A percentile compares a stretch with the other conserved stretches of the same genome.
Evolutionary conservation across 1,284 basidiomycete genomes (phyloP).

Genomic region (Wallemia ichthyophaga): DNA sequence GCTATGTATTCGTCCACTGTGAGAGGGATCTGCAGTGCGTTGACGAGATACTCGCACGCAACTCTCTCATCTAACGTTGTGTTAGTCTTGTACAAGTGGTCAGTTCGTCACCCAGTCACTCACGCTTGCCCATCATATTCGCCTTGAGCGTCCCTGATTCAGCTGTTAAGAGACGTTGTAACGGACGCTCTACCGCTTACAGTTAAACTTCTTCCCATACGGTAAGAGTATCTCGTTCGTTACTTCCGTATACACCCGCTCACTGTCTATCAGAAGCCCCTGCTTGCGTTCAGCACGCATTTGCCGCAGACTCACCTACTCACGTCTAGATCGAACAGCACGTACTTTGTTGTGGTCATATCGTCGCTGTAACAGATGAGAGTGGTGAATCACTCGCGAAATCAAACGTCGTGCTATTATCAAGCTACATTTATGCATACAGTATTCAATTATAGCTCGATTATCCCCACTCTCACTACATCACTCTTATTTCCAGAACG

Average conservation of each 20-base stretch:
- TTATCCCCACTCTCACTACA: too few relatives aligned
- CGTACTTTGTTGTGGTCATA: not conserved
- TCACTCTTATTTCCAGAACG: too few relatives aligned
- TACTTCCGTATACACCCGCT: slow-evolving; percentile 37
- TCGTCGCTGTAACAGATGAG: too few relatives aligned
- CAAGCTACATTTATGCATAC: too few relatives aligned
- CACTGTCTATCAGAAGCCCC: slow-evolving; percentile 16
- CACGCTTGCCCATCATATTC: slow-evolving; percentile 50
- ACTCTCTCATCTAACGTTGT: slow-evolving; percentile 26
- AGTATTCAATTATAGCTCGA: too few relatives aligned
- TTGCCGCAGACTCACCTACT: slow-evolving; percentile 8
- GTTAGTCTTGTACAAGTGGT: too few relatives aligned
- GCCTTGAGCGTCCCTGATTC: slow-evolving; percentile 34
- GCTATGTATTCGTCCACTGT: slow-evolving; percentile 27
- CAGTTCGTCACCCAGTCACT: too few relatives aligned
- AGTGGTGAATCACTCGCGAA: too few relatives aligned
- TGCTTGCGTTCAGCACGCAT: slow-evolving; percentile 19
- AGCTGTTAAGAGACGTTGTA: not conserved
- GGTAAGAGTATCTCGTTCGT: slow-evolving; percentile 42
- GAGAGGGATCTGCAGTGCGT: slow-evolving; percentile 38
- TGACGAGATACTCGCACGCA: slow-evolving; percentile 32
- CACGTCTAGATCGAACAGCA: slow-evolving; percentile 45
- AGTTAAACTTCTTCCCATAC: slow-evolving; percentile 44
- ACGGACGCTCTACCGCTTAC: slow-evolving; percentile 10
- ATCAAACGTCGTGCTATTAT: too few relatives aligned